Percentiles rank a stretch among this genome's conserved stretches.
Conservation (phyloP, 1,284 basidiomycete species). For the Tylopilus orsonianus region DNA sequence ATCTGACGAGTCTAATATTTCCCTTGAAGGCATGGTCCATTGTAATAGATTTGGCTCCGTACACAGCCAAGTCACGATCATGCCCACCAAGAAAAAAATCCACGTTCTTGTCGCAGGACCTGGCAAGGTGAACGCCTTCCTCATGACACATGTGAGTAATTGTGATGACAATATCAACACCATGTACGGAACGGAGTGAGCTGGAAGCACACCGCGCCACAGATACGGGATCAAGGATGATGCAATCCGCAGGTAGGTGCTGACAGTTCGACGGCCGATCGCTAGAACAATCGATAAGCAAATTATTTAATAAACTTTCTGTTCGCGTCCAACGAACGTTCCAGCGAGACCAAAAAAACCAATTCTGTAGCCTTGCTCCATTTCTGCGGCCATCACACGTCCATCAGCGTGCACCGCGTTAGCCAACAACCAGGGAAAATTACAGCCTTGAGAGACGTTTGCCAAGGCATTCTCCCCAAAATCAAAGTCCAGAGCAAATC, state of each 20-base stretch:
- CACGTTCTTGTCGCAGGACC: conserved; percentile 2
- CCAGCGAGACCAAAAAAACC: conserved; percentile 12
- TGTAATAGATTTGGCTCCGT: background rate
- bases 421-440: conserved; percentile 11
- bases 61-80: conserved; percentile 16
- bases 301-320: background rate
- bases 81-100: conserved; percentile 15
- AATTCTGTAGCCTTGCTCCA: conserved; percentile 7
- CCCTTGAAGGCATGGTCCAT: conserved; percentile 6
- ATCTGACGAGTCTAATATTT: conserved; percentile 8
- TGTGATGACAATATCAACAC: conserved; percentile 10
- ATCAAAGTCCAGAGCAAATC: conserved; percentile 14
- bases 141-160: conserved; percentile 21
- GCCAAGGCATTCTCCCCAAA: conserved; percentile 5
- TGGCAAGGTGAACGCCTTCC: conserved; percentile 6
- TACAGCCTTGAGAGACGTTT: conserved; percentile 9
- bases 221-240: conserved; percentile 10
- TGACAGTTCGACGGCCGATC: conserved; percentile 12
- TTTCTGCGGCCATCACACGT: conserved; percentile 4
- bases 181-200: conserved; percentile 6
- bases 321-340: conserved; percentile 3
- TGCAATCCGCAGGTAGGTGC: conserved; percentile 11
- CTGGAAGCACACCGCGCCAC: conserved; percentile 12
- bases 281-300: background rate
- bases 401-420: conserved; percentile 13